Conservation (phyloP, 768 basidiomycete genomes). For the Megacollybia marginata region DNA sequence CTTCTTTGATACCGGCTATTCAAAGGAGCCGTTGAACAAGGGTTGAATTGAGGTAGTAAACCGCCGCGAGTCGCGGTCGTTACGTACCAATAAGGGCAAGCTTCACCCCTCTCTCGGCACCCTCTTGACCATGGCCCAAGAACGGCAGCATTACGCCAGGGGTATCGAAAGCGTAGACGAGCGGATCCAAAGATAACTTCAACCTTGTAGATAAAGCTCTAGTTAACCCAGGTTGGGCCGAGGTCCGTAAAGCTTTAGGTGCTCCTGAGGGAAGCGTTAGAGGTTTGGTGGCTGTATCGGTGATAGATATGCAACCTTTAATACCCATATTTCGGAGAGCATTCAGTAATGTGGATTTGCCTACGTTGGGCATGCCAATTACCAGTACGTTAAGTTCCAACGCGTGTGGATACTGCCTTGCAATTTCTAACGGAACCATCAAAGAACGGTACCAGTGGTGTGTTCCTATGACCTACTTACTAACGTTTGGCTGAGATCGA, state of each 20-base stretch:
- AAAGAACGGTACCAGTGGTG: constrained; percentile 2
- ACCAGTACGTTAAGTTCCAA: constrained; percentile 75
- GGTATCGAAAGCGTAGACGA: constrained; percentile 90
- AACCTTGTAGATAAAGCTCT: constrained; percentile 42
- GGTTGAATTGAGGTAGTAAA: not conserved
- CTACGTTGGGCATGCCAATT: constrained; percentile 98
- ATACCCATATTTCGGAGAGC: constrained; percentile 84
- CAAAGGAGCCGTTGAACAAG: constrained; percentile 1
- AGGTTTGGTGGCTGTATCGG: not conserved
- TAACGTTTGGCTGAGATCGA: constrained; percentile 54
- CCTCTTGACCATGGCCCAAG: constrained; percentile 77
- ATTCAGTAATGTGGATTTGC: constrained; percentile 93
- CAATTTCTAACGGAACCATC: constrained; percentile 42
- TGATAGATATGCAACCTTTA: constrained; percentile 60
- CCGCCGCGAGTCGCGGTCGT: constrained; percentile 8
- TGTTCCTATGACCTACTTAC: constrained; percentile 53
- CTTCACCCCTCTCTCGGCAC: constrained; percentile 88
- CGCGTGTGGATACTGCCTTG: constrained; percentile 58
- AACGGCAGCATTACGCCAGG: constrained; percentile 98
- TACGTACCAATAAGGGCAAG: constrained; percentile 86
- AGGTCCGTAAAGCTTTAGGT: constrained; percentile 86
- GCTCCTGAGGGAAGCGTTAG: constrained; percentile 36
- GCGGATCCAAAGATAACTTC: constrained; percentile 72
- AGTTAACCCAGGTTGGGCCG: constrained; percentile 86
- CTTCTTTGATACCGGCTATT: constrained; percentile 90